A percentile compares a stretch with the other conserved stretches of the same genome.
phyloP scores from a whole-genome alignment of 1,284 basidiomycete species.

The Boletus coffeatus region DNA sequence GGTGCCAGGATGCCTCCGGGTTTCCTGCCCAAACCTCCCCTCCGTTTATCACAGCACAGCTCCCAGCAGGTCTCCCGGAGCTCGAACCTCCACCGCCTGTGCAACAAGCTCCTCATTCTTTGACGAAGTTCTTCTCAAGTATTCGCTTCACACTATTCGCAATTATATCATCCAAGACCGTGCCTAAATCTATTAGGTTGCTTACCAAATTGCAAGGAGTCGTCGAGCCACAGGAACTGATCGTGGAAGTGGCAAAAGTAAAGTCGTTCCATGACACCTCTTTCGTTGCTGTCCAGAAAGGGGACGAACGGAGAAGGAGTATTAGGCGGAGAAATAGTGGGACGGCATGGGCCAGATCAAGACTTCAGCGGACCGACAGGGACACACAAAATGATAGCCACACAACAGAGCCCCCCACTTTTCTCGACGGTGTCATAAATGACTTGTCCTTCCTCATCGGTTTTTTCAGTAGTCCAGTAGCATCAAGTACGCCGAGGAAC shows the following conservation, averaged over 20 bases:
- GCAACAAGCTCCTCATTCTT: slow-evolving; percentile 40
- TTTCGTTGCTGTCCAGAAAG: slow-evolving; percentile 47
- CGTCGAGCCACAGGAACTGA: slow-evolving; percentile 28
- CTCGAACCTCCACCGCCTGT: slow-evolving; percentile 32
- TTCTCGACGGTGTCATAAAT: slow-evolving; percentile 19
- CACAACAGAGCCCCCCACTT: slow-evolving; percentile 3
- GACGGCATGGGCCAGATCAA: slow-evolving; percentile 17
- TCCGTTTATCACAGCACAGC: not conserved
- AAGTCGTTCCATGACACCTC: slow-evolving; percentile 35
- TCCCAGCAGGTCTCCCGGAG: slow-evolving; percentile 13
- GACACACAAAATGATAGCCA: not conserved
- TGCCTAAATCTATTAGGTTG: slow-evolving; percentile 38
- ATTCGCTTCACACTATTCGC: slow-evolving; percentile 41
- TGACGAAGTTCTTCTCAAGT: slow-evolving; percentile 42
- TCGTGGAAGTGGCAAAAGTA: slow-evolving; percentile 36
- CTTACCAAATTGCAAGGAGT: slow-evolving; percentile 34
- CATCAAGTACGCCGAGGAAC: not conserved
- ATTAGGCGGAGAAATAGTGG: not conserved
- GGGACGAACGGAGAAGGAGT: slow-evolving; percentile 12
- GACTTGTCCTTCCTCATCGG: slow-evolving; percentile 16
- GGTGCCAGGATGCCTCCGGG: slow-evolving; percentile 27
- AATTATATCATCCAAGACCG: slow-evolving; percentile 33
- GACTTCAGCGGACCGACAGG: slow-evolving; percentile 2
- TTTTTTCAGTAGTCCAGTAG: slow-evolving; percentile 2
- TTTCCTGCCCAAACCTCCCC: not conserved